A percentile compares a stretch with the other conserved stretches of the same genome.
phyloP scores from a whole-genome alignment of 2,329 filamentous ascomycete species.

The Ustilaginoidea virens region DNA sequence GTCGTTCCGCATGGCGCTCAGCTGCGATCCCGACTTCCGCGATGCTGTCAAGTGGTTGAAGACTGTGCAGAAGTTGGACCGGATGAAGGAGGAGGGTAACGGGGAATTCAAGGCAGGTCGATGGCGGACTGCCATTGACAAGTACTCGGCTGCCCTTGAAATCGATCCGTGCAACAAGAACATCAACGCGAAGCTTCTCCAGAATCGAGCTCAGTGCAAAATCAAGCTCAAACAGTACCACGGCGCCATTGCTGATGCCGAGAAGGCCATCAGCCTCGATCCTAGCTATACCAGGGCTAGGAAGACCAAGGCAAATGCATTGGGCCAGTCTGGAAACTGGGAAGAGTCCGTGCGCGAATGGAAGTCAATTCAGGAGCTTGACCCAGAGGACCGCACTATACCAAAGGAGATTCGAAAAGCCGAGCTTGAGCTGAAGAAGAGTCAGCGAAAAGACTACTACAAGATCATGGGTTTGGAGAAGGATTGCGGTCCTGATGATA shows the following conservation, averaged over 20 bases:
- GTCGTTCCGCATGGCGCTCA: constrained; percentile 79
- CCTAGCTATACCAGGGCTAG: constrained; percentile 77
- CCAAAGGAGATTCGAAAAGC: constrained; percentile 76
- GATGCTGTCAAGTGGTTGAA: constrained; percentile 79
- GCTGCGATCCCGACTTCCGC: constrained; percentile 81
- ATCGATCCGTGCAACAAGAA: constrained; percentile 81
- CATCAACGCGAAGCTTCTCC: constrained; percentile 86
- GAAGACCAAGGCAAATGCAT: constrained; percentile 84
- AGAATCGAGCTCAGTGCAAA: constrained; percentile 80
- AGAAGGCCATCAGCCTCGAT: constrained; percentile 69
- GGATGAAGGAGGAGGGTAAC: constrained; percentile 91
- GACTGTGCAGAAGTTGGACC: constrained; percentile 80
- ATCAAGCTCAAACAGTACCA: constrained; percentile 74
- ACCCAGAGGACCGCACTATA: constrained; percentile 68
- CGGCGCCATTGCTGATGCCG: constrained; percentile 71
- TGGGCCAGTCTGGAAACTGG: constrained; percentile 77
- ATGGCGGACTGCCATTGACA: constrained; percentile 66
- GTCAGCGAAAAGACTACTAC: constrained; percentile 94
- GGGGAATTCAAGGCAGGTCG: constrained; percentile 71
- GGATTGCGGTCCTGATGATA: constrained; percentile 66
- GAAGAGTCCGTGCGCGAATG: constrained; percentile 80
- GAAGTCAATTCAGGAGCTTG: constrained; percentile 71
- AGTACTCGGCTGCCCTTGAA: constrained; percentile 69
- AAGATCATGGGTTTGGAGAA: constrained; percentile 87
- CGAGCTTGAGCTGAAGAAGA: constrained; percentile 94